A percentile compares a stretch with the other conserved stretches of the same genome.
Conservation (phyloP, 371 early-diverging fungal species). For the Mortierella sp. region DNA sequence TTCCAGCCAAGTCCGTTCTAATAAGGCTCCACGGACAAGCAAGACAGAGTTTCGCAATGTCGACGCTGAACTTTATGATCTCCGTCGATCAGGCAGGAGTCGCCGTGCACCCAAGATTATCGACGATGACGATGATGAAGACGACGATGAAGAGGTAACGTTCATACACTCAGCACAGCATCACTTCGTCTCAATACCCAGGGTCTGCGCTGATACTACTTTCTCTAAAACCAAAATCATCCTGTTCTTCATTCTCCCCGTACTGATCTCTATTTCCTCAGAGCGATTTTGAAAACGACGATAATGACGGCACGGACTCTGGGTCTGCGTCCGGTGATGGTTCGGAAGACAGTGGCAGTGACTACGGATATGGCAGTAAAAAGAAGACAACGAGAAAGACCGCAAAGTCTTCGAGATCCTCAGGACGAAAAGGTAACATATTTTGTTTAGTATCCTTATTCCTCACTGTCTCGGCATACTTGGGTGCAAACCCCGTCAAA, state of each 20-base stretch:
- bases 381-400: slow-evolving; percentile 28
- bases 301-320: slow-evolving; percentile 46
- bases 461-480: background rate
- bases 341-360: slow-evolving; percentile 56
- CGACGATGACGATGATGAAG: slow-evolving; percentile 51
- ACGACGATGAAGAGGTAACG: slow-evolving; percentile 43
- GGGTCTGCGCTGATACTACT: background rate
- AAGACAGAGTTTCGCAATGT: slow-evolving; percentile 51
- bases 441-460: background rate
- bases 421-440: slow-evolving; percentile 35
- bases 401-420: slow-evolving; percentile 32
- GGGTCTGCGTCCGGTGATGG: slow-evolving; percentile 36
- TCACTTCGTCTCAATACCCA: background rate
- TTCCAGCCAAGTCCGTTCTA: slow-evolving; percentile 24
- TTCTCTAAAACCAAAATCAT: background rate
- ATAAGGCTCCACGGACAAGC: slow-evolving; percentile 35
- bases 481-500: background rate
- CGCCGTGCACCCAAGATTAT: slow-evolving; percentile 51
- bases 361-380: slow-evolving; percentile 45
- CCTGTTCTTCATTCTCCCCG: background rate
- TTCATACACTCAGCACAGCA: background rate
- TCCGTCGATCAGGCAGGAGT: slow-evolving; percentile 68
- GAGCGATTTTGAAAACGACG: slow-evolving; percentile 54
- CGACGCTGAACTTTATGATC: slow-evolving; percentile 69
- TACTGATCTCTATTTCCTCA: slow-evolving; percentile 8